Evolutionary conservation across 2,329 filamentous ascomycete genomes (phyloP), one percentile per base, ranked within the genome.

Genomic region (Sphaerulina musiva): DNA sequence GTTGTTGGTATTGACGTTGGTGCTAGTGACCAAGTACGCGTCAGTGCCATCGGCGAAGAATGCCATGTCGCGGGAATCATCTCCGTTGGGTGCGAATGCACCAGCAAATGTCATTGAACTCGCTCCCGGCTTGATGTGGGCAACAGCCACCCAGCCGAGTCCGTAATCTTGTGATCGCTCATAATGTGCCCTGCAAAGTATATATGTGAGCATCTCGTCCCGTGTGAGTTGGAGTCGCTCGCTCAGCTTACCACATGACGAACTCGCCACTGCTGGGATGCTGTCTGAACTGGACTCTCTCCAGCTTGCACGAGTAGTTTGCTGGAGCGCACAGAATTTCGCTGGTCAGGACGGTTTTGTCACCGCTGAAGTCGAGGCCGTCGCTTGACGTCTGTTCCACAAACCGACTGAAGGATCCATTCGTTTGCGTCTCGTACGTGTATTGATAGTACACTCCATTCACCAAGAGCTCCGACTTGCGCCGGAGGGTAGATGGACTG

Each of bases 371-470:
- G 6, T 53, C 57, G 42, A 60, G 58, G 29, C 61, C 59, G 6
- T 63, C 57, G 6, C 47, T 36, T 3, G 61, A 62, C 2, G 61
- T 63, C 41, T 60, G 59, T 45, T 59, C 56, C 1, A 58, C 53
- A 14, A 62, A 57, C 29, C 55, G 54, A 20, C 40, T 46, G 44
- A 58, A 57, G 48, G 54, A 54, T 3, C 57, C 57, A 8, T 61
- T 57, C 14, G 46, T 39, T 5, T 51, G 29, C 4, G 52, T 50
- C 26, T 59, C 54, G 43, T 59, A 63, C 39, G 57, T 61, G 54
- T 63, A 60, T 5, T 51, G 54, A 52, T 63, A 63, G 48, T 60
- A 63, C n/a, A 60, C 48, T 1, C 56, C 56, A 39, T 56, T 51
- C 4, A 20, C 56, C 45, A 17, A 46, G 31, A 62, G 50, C 6